phyloP scores from a whole-genome alignment of 352 stramenopile species.

The Peronospora belbahrii region DNA sequence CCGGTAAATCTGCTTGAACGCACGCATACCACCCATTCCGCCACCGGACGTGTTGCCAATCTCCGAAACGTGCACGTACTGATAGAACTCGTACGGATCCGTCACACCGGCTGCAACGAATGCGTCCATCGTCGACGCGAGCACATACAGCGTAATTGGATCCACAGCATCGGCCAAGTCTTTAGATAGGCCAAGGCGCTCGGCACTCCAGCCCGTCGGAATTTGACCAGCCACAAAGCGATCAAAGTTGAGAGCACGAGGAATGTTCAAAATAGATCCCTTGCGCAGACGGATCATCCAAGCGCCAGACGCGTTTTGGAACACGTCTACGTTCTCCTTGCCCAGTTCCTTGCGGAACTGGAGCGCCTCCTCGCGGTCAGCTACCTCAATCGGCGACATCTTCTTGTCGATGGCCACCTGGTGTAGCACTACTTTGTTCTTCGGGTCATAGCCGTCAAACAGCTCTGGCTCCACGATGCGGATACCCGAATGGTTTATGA shows the following conservation, averaged over 20 bases:
- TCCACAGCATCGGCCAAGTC: constrained; percentile 77
- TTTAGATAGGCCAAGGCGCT: constrained; percentile 72
- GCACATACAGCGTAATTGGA: constrained; percentile 65
- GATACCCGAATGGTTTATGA: constrained; percentile 74
- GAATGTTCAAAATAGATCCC: constrained; percentile 76
- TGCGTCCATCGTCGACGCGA: constrained; percentile 74
- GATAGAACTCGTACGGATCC: constrained; percentile 88
- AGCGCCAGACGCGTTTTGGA: constrained; percentile 48
- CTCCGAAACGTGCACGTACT: constrained; percentile 86
- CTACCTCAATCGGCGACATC: constrained; percentile 83
- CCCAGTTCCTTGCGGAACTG: constrained; percentile 74
- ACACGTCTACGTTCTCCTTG: constrained; percentile 79
- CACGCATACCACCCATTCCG: constrained; percentile 75
- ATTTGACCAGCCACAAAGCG: constrained; percentile 85
- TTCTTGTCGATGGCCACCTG: constrained; percentile 86
- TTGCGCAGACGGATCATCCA: constrained; percentile 85
- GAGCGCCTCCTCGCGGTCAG: constrained; percentile 73
- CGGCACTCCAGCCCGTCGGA: constrained; percentile 79
- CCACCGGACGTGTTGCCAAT: constrained; percentile 81
- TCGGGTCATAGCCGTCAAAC: constrained; percentile 84
- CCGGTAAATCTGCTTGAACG: constrained; percentile 72
- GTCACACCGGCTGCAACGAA: constrained; percentile 76
- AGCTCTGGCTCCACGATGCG: constrained; percentile 81
- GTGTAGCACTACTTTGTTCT: constrained; percentile 82
- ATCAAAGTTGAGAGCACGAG: constrained; percentile 70